Evolutionary conservation across 257 asterid genomes (phyloP), one percentile per base, ranked within the genome.

Genomic region (Striga asiatica): DNA sequence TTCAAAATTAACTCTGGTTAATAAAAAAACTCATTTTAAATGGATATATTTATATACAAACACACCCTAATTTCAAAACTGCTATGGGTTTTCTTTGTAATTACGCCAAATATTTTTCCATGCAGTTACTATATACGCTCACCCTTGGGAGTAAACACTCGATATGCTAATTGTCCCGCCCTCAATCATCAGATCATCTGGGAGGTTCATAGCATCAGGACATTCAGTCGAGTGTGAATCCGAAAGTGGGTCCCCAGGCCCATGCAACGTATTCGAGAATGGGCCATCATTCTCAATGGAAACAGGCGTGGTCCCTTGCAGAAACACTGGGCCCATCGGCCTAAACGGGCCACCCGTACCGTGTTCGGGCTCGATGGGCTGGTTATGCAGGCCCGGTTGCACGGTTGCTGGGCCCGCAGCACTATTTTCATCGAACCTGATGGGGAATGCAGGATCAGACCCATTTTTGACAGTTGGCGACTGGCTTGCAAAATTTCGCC

Each of bases 131-230:
- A n/a, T n/a, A n/a, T 53, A 50, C 37, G 52, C 85, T 75, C 64
- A 92, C 98, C 84, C 88, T 62, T 92, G 81, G 10, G 97, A 88
- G 70, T 92, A 92, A 22, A 68, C 75, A 66, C 88, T 88, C 58
- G 98, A 84, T 64, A 92, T 67, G 79, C 76, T 88, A 69, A 88
- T 92, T 54, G 88, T 88, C 34, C 98, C 98, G 13, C 95, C 97
- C 59, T 92, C 97, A 53, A 92, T 70, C 23, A 78, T 16, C 21
- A 75, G 67, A 48, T 84, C 97, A 25, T 81, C 89, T 21, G 60
- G 83, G 53, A 58, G 71, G 67, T 77, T 74, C 54, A 65, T 48
- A 54, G 76, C 57, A 67, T 74, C 81, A n/a, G 64, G 81, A 56
- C 79, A 70, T 21, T 78, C 94, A 13, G 75, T 59, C 50, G 81